Conservation (phyloP, 2,329 filamentous ascomycete genomes). For the Ilyonectria mors-panacis region DNA sequence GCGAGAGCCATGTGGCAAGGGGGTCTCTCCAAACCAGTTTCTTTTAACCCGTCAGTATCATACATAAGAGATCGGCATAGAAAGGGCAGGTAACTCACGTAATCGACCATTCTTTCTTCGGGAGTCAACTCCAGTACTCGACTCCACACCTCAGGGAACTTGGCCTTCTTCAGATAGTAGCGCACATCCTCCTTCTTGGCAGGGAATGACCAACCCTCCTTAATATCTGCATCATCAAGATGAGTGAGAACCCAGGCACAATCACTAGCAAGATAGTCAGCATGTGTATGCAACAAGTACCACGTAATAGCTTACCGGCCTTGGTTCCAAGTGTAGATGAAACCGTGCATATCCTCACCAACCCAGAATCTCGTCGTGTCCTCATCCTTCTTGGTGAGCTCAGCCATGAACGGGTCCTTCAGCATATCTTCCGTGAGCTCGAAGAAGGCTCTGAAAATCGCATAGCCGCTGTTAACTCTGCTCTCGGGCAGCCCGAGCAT, state of each 20-base stretch:
- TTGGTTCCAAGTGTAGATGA: constrained; percentile 6
- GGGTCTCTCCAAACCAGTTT: constrained; percentile 41
- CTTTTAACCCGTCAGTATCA: constrained; percentile 22
- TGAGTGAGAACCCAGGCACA: constrained; percentile 17
- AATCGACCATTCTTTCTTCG: neutral
- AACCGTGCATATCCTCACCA: neutral
- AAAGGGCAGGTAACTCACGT: neutral
- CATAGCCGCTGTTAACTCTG: constrained; percentile 38
- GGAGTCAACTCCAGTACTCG: constrained; percentile 36
- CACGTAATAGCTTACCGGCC: neutral
- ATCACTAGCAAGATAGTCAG: neutral
- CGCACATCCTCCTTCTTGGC: constrained; percentile 36
- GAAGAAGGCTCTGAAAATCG: constrained; percentile 37
- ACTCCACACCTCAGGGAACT: constrained; percentile 6
- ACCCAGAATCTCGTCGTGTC: constrained; percentile 13
- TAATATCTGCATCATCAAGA: constrained; percentile 38
- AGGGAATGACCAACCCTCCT: constrained; percentile 40
- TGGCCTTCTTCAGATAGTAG: constrained; percentile 1
- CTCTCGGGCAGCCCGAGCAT: constrained; percentile 36
- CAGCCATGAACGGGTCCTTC: neutral
- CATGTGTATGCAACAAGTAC: neutral
- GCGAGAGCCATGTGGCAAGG: constrained; percentile 34
- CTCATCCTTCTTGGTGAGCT: neutral
- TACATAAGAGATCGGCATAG: neutral
- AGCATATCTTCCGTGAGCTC: constrained; percentile 8